These are phyloP conservation scores for Colletotrichum aenigma DNA, from an alignment of 2,329 filamentous ascomycete genomes.

Conservation along the genomic window DNA sequence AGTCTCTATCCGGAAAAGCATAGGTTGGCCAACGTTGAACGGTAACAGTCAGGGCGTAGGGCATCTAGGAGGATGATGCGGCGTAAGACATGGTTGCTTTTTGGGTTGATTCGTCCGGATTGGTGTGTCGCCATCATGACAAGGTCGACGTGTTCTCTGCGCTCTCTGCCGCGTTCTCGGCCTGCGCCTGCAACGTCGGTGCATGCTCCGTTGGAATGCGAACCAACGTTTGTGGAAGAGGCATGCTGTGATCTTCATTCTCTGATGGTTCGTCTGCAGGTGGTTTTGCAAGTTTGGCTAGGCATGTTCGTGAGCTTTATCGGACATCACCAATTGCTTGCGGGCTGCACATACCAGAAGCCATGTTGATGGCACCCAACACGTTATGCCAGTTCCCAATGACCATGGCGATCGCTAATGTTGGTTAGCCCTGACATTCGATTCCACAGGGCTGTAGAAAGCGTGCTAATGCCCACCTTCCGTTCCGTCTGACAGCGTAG, in stretches of 20 bases:
- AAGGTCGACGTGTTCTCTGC: slow-evolving; percentile 31
- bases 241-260: slow-evolving; percentile 26
- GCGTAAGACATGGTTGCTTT: not conserved
- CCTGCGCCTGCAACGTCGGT: slow-evolving; percentile 65
- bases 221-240: slow-evolving; percentile 80
- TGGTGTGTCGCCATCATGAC: not conserved
- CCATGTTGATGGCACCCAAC: slow-evolving; percentile 84
- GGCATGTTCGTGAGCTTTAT: not conserved
- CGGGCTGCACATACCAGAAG: slow-evolving; percentile 65
- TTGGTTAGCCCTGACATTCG: not conserved
- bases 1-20: not conserved
- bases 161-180: slow-evolving; percentile 55
- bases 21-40: not conserved
- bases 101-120: not conserved
- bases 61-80: not conserved
- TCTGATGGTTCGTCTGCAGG: slow-evolving; percentile 45
- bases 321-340: not conserved
- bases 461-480: slow-evolving; percentile 59
- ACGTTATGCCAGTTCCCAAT: slow-evolving; percentile 90
- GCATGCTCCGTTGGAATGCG: slow-evolving; percentile 84
- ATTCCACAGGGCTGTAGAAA: not conserved
- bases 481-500: slow-evolving; percentile 79
- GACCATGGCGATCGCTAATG: slow-evolving; percentile 78
- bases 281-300: slow-evolving; percentile 73
- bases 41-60: not conserved